Percentiles rank a stretch among this genome's conserved stretches.
phyloP scores from a whole-genome alignment of 805 yeast genomes.

The Kodamaea jinghongensis region DNA sequence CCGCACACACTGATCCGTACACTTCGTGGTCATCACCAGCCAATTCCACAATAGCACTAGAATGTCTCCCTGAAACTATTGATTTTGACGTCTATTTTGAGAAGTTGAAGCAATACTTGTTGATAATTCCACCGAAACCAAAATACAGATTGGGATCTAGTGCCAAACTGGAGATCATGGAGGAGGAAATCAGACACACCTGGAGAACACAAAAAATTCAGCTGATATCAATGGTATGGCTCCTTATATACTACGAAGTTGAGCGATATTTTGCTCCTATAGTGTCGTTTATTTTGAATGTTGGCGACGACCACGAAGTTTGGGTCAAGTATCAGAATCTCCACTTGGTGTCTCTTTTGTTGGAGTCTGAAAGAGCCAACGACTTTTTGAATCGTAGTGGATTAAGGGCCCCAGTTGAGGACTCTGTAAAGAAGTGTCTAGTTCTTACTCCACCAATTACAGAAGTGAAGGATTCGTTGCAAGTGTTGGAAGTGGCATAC shows the following conservation, averaged over 20 bases:
- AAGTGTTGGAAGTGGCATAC: constrained; percentile 23
- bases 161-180: constrained; percentile 15
- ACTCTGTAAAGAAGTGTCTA: constrained; percentile 22
- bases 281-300: constrained; percentile 32
- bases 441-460: constrained; percentile 30
- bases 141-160: constrained; percentile 15
- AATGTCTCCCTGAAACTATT: not conserved
- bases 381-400: constrained; percentile 23
- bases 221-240: constrained; percentile 26
- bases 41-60: constrained; percentile 5
- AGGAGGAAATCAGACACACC: constrained; percentile 22
- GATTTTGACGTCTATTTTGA: constrained; percentile 3
- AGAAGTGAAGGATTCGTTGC: constrained; percentile 18
- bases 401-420: constrained; percentile 24
- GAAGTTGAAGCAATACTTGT: constrained; percentile 5
- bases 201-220: constrained; percentile 29
- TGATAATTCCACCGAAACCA: constrained; percentile 5
- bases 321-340: constrained; percentile 26
- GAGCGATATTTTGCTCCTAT: constrained; percentile 22
- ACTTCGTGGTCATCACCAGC: constrained; percentile 27
- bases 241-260: constrained; percentile 16
- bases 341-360: constrained; percentile 15
- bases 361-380: constrained; percentile 6
- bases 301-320: constrained; percentile 34
- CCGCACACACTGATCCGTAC: constrained; percentile 24